Conservation (phyloP, 2,329 filamentous ascomycete genomes). For the Paecilomyces sp. region DNA sequence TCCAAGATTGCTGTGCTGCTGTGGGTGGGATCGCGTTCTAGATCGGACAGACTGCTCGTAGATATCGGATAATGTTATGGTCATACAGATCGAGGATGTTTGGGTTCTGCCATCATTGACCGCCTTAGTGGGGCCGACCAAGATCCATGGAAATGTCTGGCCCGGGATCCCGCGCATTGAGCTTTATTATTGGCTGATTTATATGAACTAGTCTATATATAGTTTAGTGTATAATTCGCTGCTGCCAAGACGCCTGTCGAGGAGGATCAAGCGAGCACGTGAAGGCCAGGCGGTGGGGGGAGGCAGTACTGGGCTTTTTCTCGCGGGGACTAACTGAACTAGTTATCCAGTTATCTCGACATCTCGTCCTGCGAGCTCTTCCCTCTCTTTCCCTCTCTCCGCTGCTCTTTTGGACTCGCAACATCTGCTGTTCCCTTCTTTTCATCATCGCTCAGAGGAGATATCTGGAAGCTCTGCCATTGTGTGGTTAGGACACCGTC, state of each 20-base stretch:
- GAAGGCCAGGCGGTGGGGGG: not conserved
- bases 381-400: not conserved
- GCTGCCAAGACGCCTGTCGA: not conserved
- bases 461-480: not conserved
- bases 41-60: no score
- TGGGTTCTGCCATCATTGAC: not conserved
- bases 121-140: not conserved
- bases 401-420: not conserved
- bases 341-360: not conserved
- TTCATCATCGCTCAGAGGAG: not conserved
- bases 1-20: not conserved
- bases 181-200: not conserved
- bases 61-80: no score
- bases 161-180: not conserved
- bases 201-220: not conserved
- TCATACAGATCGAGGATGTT: not conserved
- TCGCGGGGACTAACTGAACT: not conserved
- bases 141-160: not conserved
- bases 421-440: not conserved
- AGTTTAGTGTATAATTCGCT: not conserved
- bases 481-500: not conserved
- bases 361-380: not conserved
- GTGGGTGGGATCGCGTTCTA: no score
- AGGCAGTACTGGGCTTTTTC: not conserved
- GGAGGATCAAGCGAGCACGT: not conserved